Base-by-base conservation (phyloP, 2,329 filamentous ascomycete genomes). In the Leptosphaerulina australis region DNA sequence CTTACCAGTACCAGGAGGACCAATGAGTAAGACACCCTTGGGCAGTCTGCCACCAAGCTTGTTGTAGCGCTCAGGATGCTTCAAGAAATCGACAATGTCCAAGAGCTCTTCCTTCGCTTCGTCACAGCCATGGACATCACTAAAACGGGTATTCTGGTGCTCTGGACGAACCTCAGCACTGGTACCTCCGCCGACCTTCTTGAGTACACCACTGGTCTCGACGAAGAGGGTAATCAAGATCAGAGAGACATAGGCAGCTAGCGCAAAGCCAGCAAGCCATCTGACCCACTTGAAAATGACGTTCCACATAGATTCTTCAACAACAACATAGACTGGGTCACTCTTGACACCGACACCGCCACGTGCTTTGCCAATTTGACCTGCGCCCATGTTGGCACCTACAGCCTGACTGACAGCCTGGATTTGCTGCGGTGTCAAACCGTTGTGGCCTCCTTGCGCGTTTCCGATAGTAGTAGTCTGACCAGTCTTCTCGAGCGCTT, bases 31-130 rank as follows among this genome's bases (percentile, higher is more conserved):
- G 51, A 99, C 91, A 79, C 94, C 94, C 76, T 97, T 99, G 46
- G 94, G 94, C 44, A 99, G 83, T 76, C 97, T 97, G 65, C 94
- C 94, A 68, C 94, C 94, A 37, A 99, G 87, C 54, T 90, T 90
- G 36, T 89, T 92, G 76, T 97, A 99, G 68, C 88, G 90, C 9
- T 96, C 90, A 0, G 94, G 95, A 71, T 93, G 92, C 74, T 91
- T 89, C 60, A 99, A 77, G 66, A 99, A 99, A 64, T 99, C 94
- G 37, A 99, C 93, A 44, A 99, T 85, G 74, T 99, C 94, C 74
- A 96, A 90, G 3, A 99, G 83, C 74, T 99, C 94, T 66, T 99
- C 95, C 77, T 97, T 99, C 58, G 94, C 94, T 75, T 99, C 95
- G 58, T 97, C 92, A 62, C 93, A 97, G 43, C 94, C 94, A 70